phyloP scores from a whole-genome alignment of 345 rosid genomes.

The Anacardium occidentale region DNA sequence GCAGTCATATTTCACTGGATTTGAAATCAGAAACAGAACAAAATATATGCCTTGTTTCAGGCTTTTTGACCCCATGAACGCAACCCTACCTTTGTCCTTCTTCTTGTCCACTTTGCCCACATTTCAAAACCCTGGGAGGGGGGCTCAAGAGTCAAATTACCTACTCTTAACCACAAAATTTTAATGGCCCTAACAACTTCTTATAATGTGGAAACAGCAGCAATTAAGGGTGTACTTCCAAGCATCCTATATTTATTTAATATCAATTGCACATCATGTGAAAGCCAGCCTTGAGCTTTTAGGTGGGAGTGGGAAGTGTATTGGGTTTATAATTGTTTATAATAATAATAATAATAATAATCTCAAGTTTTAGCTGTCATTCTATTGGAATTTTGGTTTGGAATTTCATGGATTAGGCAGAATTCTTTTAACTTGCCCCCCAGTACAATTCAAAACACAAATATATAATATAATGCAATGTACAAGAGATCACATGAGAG shows the following conservation, averaged over 20 bases:
- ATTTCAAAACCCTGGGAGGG: too few species aligned
- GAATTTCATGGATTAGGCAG: slow-evolving; percentile 47
- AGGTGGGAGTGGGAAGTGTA: slow-evolving; percentile 29
- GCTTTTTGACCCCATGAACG: too few species aligned
- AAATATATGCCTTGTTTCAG: too few species aligned
- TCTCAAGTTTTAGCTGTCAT: slow-evolving; percentile 47
- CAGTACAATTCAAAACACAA: neutral
- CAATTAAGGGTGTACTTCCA: neutral
- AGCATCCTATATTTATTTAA: neutral
- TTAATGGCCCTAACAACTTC: neutral
- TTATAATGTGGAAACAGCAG: neutral
- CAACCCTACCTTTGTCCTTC: too few species aligned
- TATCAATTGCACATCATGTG: neutral
- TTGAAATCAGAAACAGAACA: too few species aligned
- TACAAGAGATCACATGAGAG: slow-evolving; percentile 13
- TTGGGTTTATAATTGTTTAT: slow-evolving; percentile 16
- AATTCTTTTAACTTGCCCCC: slow-evolving; percentile 12
- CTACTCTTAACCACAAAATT: slow-evolving; percentile 2
- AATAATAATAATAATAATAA: neutral
- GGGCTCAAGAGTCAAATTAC: neutral
- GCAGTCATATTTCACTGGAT: too few species aligned
- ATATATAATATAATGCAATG: too few species aligned
- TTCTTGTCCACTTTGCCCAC: too few species aligned
- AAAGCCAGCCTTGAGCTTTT: slow-evolving; percentile 16
- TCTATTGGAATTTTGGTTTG: slow-evolving; percentile 55